Evolutionary conservation across 805 yeast species (phyloP), one percentile per base, ranked within the genome.

Genomic region (Komagataella pastoris): DNA sequence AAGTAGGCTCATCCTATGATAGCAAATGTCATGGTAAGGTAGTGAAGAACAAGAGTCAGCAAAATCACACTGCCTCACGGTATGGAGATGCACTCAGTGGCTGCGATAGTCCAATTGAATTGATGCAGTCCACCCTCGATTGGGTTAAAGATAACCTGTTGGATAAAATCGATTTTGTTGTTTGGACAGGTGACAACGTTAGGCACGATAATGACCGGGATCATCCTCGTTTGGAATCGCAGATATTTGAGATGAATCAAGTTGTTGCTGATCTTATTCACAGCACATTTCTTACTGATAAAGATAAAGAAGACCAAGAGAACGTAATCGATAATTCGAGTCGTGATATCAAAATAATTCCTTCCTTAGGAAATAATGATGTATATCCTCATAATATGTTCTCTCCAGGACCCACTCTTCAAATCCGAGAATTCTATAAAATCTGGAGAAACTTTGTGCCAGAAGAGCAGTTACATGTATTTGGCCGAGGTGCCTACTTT

Each of bases 181-280:
- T 88, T 12, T 88, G 96, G 96, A 87, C 96, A 0, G 96, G 96
- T 36, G 96, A 88, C 65, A 88, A 87, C 59, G 78, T 85, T 48
- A 73, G 95, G 52, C 96, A 87, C 63, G 95, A 87, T 63, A 85
- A 83, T 59, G 96, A 87, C 65, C 71, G 95, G 61, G 62, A 63
- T 18, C 67, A 68, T 59, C 96, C 96, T 2, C 76, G 96, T 69
- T 78, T 86, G 1, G 95, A 87, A 59, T 59, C 61, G 53, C 79
- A 81, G 52, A 88, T 88, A 48, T 78, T 86, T 55, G 83, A 81
- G 10, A 74, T 82, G 79, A 87, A 87, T 61, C 72, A 75, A 55
- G 56, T 70, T 24, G 77, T 85, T 7, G 73, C 88, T 3, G 67
- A 70, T 17, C 57, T 72, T 52, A 73, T 87, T 70, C 67, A 70